These are phyloP conservation scores for Xylariaceae sp. DNA, from an alignment of 2,329 filamentous ascomycete species.

Conservation along the genomic window DNA sequence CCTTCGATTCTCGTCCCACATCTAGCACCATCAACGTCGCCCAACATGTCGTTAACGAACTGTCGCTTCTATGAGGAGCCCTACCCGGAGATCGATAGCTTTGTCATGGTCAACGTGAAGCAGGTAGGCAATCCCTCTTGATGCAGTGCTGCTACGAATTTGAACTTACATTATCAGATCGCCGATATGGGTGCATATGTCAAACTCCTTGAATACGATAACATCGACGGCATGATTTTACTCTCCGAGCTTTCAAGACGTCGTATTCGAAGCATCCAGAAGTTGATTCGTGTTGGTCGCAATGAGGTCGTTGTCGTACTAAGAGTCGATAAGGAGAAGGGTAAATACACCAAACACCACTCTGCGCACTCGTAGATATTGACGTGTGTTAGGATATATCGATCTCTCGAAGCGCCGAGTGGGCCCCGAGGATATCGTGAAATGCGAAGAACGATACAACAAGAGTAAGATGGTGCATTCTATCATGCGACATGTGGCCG, in stretches of 20 bases:
- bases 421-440: slow-evolving; percentile 94
- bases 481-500: slow-evolving; percentile 97
- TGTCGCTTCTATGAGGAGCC: slow-evolving; percentile 98
- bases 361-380: slow-evolving; percentile 26
- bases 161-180: slow-evolving; percentile 64
- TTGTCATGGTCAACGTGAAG: slow-evolving; percentile 99
- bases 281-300: slow-evolving; percentile 95
- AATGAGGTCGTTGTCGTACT: slow-evolving; percentile 99
- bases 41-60: slow-evolving; percentile 92
- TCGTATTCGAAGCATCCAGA: slow-evolving; percentile 98
- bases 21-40: slow-evolving; percentile 44
- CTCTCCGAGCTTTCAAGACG: slow-evolving; percentile 96
- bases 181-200: slow-evolving; percentile 99
- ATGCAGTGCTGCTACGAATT: slow-evolving; percentile 4
- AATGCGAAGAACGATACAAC: slow-evolving; percentile 99
- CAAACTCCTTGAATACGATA: slow-evolving; percentile 99
- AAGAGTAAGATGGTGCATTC: slow-evolving; percentile 99
- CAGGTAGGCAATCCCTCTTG: slow-evolving; percentile 62
- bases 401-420: slow-evolving; percentile 98
- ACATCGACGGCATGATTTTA: slow-evolving; percentile 99
- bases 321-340: slow-evolving; percentile 99
- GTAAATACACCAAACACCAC: slow-evolving; percentile 49
- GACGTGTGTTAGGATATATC: slow-evolving; percentile 74
- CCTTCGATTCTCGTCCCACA: slow-evolving; percentile 21
- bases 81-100: slow-evolving; percentile 97